phyloP scores from a whole-genome alignment of 129 eudicot species.

The Oenanthe sinensis region DNA sequence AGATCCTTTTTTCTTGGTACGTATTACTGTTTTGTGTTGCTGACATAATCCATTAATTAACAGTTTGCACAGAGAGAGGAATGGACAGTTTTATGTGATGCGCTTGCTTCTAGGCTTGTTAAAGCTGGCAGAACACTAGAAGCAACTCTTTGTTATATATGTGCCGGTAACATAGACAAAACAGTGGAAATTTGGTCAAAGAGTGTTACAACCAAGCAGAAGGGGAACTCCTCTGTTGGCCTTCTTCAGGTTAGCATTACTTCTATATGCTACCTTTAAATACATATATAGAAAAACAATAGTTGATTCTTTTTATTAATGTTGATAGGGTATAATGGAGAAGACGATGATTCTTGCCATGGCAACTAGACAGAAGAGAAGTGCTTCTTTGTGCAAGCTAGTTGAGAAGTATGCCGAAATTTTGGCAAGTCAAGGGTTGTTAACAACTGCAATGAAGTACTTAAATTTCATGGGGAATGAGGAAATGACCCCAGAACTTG shows the following conservation, averaged over 20 bases:
- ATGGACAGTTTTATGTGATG: slow-evolving; percentile 76
- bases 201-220: slow-evolving; percentile 44
- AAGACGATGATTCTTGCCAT: slow-evolving; percentile 88
- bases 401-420: slow-evolving; percentile 96
- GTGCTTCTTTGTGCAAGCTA: slow-evolving; percentile 79
- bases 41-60: background rate
- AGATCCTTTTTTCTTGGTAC: background rate
- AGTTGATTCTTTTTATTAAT: slow-evolving; percentile 7
- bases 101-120: slow-evolving; percentile 80
- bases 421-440: slow-evolving; percentile 89
- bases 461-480: slow-evolving; percentile 75
- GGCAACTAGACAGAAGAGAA: slow-evolving; percentile 87
- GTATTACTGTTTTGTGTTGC: slow-evolving; percentile 3
- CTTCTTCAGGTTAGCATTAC: slow-evolving; percentile 65
- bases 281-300: background rate
- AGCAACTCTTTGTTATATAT: slow-evolving; percentile 82
- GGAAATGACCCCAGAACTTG: slow-evolving; percentile 82
- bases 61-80: slow-evolving; percentile 95
- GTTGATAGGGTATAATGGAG: slow-evolving; percentile 80
- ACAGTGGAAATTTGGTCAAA: slow-evolving; percentile 93
- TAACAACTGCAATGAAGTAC: slow-evolving; percentile 82
- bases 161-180: slow-evolving; percentile 91
- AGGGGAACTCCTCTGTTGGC: slow-evolving; percentile 66
- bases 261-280: slow-evolving; percentile 7
- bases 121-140: slow-evolving; percentile 65